Conservation (phyloP, 192 early-diverging fungal species). For the Coemansia sp. region DNA sequence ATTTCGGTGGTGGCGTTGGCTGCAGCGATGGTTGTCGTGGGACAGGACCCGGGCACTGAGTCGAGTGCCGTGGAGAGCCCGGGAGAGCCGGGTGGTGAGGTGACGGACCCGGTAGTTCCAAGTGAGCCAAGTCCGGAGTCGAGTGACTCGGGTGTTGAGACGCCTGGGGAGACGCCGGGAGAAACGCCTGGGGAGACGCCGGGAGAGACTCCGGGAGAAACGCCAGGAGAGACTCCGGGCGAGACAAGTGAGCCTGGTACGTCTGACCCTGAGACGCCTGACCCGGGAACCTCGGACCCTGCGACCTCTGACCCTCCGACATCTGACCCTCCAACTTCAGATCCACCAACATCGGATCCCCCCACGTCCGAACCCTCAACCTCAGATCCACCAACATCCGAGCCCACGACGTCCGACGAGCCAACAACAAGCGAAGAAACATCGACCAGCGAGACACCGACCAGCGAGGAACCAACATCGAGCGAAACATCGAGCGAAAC, state of each 20-base stretch:
- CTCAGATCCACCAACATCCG: neutral
- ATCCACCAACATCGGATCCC: neutral
- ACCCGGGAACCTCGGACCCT: neutral
- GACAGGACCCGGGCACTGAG: slow-evolving; percentile 3
- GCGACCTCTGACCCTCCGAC: neutral
- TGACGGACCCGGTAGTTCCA: neutral
- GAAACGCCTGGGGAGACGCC: neutral
- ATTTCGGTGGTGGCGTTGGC: slow-evolving; percentile 14
- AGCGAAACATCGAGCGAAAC: neutral
- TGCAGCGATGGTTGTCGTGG: slow-evolving; percentile 2
- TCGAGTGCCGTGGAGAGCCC: neutral
- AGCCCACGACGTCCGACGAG: neutral
- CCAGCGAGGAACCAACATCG: neutral
- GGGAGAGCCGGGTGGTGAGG: neutral
- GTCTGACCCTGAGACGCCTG: no score
- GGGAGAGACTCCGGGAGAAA: neutral
- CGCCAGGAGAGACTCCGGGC: neutral
- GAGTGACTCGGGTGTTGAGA: neutral
- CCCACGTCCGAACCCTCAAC: neutral
- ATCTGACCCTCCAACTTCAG: neutral
- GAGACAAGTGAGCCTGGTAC: no score
- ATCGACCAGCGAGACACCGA: slow-evolving; percentile 1
- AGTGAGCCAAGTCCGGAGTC: neutral
- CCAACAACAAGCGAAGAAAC: slow-evolving; percentile 1
- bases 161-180: neutral